Evolutionary conservation across 1,139 yeast species (phyloP), one percentile per base, ranked within the genome.

Genomic region (Geotrichum candidum): DNA sequence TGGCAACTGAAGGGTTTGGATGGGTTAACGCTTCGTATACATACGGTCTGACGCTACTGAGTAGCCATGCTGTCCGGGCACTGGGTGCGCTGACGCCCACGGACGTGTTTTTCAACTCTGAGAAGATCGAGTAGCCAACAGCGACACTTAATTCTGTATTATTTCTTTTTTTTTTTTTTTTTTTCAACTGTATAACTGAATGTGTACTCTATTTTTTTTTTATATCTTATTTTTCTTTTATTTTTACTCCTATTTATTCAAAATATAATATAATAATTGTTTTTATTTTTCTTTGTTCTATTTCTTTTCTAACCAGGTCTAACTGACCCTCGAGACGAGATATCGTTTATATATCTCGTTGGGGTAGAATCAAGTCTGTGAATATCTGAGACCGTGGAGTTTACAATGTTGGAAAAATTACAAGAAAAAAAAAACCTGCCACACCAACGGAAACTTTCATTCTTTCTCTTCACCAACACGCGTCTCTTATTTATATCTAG

Each of bases 1-100:
- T 90, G 46, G 96, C 97, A 0, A 87, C 90, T 15, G 98, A 95
- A 77, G 99, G 99, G 0, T 76, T 74, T 75, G 98, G 97, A 0
- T 92, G 98, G 97, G 97, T 91, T 64, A 92, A 92, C 77, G 88
- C 97, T 9, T 86, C 94, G 70, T 92, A 84, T 74, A 74, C 88
- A 51, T 76, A 88, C 67, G 97, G 97, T 0, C 77, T 91, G 65
- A 81, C 88, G 15, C 84, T 84, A 65, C 77, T 90, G 75, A 85
- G 85, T 67, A 78, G 81, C 59, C 87, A 84, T 69, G 91, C 94
- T 25, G 80, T 80, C 65, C 80, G 97, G 65, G 91, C 94, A 1
- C 78, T 91, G 66, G 97, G 96, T 0, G 82, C 94, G 2, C 82
- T 90, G 65, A 88, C 95, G 1, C 86, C 94, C 1, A 97, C 97